Base-by-base conservation (phyloP, 2,329 filamentous ascomycete genomes). In the Daldinia eschscholtzii region DNA sequence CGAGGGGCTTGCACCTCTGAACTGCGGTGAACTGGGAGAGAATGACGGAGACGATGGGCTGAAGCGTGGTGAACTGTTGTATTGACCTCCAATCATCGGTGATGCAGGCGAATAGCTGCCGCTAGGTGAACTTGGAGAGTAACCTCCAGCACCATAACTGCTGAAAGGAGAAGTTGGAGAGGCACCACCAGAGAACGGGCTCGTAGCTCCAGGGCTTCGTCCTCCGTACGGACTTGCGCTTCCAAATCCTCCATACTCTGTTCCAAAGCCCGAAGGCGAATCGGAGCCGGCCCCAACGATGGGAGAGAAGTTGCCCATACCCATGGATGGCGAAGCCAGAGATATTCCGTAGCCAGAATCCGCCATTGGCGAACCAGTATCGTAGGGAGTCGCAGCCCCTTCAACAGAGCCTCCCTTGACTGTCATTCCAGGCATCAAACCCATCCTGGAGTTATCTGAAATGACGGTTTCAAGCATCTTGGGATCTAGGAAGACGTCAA, bases 401-500 rank as follows among this genome's bases (percentile, higher is more conserved):
- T 92, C 92, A 53, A 91, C 86, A 68, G 91, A 89, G 64, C 88
- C 87, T 65, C 90, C 91, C 83, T 94, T 94, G 73, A 91, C 86
- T 13, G 91, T 90, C 81, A 95, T 91, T 59, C 91, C 92, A 62
- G 91, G 89, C 87, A 93, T 93, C 55, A 94, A 87, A 75, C 91
- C 92, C 84, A 91, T 93, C 79, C 92, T 90, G 48, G 92, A 93
- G 80, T 97, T 97, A 81, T 97, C 94, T 57, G 93, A 94, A 66
- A 97, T 94, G 76, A 97, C 93, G 18, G 94, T 97, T 80, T 97
- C 93, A 48, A 98, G 88, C 93, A 99, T 97, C 81, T 92, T 92
- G 72, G 94, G 94, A 79, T 99, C 97, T 73, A 99, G 87, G 74
- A 94, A 90, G 61, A 98, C 90, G 72, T 99, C 94, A 76, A 99